These are phyloP conservation scores for Rhynchospora breviuscula DNA, from an alignment of 176 grass and related monocot species.

Conservation along the genomic window DNA sequence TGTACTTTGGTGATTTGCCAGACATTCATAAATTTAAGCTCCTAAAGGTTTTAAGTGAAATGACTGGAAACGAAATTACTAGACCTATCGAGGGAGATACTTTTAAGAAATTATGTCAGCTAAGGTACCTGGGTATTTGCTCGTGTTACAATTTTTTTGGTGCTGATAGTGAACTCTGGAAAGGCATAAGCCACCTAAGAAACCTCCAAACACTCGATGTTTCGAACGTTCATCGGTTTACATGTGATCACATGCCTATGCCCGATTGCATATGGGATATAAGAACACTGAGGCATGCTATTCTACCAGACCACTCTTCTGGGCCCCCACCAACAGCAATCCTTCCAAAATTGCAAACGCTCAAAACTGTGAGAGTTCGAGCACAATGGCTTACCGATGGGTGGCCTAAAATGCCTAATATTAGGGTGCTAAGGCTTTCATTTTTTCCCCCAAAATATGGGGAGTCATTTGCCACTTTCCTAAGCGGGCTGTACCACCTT, in stretches of 20 bases:
- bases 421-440: neutral
- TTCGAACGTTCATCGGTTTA: neutral
- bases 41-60: constrained; percentile 3
- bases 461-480: neutral
- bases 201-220: neutral
- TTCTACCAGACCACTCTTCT: neutral
- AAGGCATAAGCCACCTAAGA: neutral
- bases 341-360: neutral
- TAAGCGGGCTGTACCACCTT: neutral
- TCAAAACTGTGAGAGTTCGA: neutral
- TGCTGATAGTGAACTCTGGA: neutral
- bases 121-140: neutral
- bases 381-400: neutral
- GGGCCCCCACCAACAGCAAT: neutral
- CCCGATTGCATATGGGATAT: constrained; percentile 2
- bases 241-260: neutral
- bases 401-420: constrained; percentile 1
- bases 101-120: neutral
- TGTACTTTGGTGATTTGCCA: neutral
- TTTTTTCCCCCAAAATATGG: neutral
- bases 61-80: neutral
- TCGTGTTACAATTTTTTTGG: neutral
- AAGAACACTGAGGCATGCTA: neutral
- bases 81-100: neutral
- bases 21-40: neutral